Conservation (phyloP, 2,329 filamentous ascomycete species). For the Fusarium sp. region DNA sequence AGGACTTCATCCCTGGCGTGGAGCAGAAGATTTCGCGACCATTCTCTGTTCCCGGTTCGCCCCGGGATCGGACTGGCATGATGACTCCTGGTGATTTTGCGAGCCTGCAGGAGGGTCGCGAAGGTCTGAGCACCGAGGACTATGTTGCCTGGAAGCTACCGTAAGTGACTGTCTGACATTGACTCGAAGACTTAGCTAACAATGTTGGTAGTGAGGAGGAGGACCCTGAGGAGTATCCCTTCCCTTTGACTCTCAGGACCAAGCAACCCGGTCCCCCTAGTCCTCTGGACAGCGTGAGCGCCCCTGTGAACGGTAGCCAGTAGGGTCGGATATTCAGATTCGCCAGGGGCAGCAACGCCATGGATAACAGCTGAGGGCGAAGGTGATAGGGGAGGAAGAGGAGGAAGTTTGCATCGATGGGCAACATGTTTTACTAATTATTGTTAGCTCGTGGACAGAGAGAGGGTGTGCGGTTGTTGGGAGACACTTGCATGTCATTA, state of each 20-base stretch:
- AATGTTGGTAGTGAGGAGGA: conserved; percentile 76
- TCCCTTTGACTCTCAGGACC: conserved; percentile 64
- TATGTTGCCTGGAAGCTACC: conserved; percentile 98
- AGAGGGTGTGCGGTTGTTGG: conserved; percentile 6
- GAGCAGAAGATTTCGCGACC: conserved; percentile 96
- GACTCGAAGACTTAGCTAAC: conserved; percentile 28
- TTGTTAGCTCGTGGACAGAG: conserved; percentile 8
- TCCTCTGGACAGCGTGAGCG: conserved; percentile 31
- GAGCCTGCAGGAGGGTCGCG: conserved; percentile 90
- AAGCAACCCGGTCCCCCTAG: conserved; percentile 53
- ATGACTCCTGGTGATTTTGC: conserved; percentile 99
- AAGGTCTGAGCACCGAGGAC: conserved; percentile 93
- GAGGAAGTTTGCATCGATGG: conserved; percentile 20
- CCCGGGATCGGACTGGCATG: conserved; percentile 89
- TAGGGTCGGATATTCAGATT: conserved; percentile 21
- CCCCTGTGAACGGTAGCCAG: conserved; percentile 41
- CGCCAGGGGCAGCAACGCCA: not conserved
- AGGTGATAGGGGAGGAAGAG: conserved; percentile 13
- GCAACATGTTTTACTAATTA: conserved; percentile 33
- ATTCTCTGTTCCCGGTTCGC: conserved; percentile 91
- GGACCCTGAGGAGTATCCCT: conserved; percentile 77
- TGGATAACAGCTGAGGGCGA: not conserved
- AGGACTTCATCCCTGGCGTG: conserved; percentile 88
- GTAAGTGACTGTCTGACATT: conserved; percentile 66
- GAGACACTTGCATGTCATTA: conserved; percentile 37